Evolutionary conservation across 1,284 basidiomycete species (phyloP).

Genomic region (Lentinula novae-zelandiae): DNA sequence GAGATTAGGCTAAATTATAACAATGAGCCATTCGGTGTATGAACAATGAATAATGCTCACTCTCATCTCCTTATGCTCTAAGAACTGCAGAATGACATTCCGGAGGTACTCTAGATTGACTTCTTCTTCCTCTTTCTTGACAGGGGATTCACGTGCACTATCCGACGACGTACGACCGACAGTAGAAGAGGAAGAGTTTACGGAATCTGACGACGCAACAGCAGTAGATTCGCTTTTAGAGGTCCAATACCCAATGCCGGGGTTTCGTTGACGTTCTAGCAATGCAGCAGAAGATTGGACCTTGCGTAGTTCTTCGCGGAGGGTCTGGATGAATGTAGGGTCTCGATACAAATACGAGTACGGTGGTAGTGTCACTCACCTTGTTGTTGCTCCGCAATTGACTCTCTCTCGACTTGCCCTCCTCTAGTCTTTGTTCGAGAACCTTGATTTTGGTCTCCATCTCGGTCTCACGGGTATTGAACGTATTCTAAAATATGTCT

Average conservation of each 20-base stretch:
- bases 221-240: conserved; percentile 35
- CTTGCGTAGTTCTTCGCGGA: conserved; percentile 90
- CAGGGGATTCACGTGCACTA: conserved; percentile 32
- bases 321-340: conserved; percentile 43
- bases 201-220: conserved; percentile 41
- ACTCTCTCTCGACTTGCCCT: conserved; percentile 58
- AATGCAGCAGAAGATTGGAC: conserved; percentile 87
- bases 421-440: conserved; percentile 60
- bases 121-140: conserved; percentile 69
- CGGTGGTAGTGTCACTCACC: conserved; percentile 32
- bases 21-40: conserved; percentile 3
- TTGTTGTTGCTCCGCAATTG: conserved; percentile 73
- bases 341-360: not conserved
- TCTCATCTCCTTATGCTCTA: conserved; percentile 85
- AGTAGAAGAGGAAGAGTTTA: conserved; percentile 41
- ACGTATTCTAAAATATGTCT: conserved; percentile 34
- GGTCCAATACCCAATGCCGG: conserved; percentile 92
- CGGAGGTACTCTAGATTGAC: conserved; percentile 94
- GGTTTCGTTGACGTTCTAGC: conserved; percentile 85
- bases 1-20: conserved; percentile 67
- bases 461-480: conserved; percentile 42
- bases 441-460: conserved; percentile 38
- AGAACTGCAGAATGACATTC: conserved; percentile 91
- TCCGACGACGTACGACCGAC: conserved; percentile 38
- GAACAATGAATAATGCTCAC: conserved; percentile 19